These are phyloP conservation scores for Helicocarpus griseus DNA, from an alignment of 2,329 filamentous ascomycete genomes.

Conservation along the genomic window DNA sequence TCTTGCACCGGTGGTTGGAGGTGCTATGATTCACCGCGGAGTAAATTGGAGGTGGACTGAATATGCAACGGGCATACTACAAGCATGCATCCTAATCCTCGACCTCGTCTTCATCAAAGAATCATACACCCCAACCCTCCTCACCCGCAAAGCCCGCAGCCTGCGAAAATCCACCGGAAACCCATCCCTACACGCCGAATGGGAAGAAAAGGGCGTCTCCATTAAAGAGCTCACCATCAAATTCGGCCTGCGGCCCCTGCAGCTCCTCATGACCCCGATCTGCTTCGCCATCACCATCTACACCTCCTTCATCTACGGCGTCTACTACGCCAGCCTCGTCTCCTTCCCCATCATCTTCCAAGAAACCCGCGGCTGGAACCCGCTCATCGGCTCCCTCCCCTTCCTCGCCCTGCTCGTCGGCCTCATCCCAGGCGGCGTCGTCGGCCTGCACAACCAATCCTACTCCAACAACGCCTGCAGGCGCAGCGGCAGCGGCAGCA, in stretches of 20 bases:
- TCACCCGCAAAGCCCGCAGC: conserved; percentile 46
- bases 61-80: conserved; percentile 54
- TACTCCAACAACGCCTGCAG: conserved; percentile 28
- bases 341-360: conserved; percentile 23
- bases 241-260: conserved; percentile 40
- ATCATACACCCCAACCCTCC: conserved; percentile 51
- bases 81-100: conserved; percentile 44
- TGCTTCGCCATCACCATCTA: conserved; percentile 29
- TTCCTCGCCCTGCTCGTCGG: conserved; percentile 36
- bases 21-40: conserved; percentile 41
- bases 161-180: conserved; percentile 46
- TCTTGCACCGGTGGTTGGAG: conserved; percentile 44
- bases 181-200: conserved; percentile 50
- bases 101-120: conserved; percentile 55
- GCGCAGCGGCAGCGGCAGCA: no score
- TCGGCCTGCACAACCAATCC: conserved; percentile 29
- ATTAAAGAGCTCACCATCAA: conserved; percentile 39
- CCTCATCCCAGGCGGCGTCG: conserved; percentile 26
- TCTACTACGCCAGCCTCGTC: conserved; percentile 23
- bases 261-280: conserved; percentile 32
- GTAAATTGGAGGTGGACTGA: conserved; percentile 48
- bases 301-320: conserved; percentile 26
- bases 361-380: conserved; percentile 15
- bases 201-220: conserved; percentile 45
- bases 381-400: conserved; percentile 30